A percentile compares a stretch with the other conserved stretches of the same genome.
Conservation (phyloP, 2,329 filamentous ascomycete genomes). For the Zasmidium angulare region DNA sequence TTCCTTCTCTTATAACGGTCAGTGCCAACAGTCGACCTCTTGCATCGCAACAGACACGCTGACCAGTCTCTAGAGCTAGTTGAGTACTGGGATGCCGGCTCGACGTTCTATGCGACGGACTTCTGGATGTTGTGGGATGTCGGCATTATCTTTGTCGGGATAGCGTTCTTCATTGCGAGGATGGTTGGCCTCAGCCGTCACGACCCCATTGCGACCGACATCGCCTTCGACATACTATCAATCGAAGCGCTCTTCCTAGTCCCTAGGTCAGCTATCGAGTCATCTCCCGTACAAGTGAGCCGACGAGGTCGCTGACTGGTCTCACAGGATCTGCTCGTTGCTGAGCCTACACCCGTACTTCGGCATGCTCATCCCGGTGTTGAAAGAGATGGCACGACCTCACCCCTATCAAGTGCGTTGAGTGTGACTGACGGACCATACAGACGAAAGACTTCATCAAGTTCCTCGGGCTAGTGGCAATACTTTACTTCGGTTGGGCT, state of each 20-base stretch:
- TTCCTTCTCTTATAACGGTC: constrained; percentile 81
- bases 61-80: constrained; percentile 50
- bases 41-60: neutral
- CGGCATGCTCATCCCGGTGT: constrained; percentile 82
- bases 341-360: constrained; percentile 87
- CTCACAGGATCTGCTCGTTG: constrained; percentile 72
- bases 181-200: constrained; percentile 64
- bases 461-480: constrained; percentile 73
- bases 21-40: constrained; percentile 36
- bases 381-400: constrained; percentile 76
- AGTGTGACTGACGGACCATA: constrained; percentile 9
- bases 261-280: constrained; percentile 53
- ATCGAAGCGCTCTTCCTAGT: constrained; percentile 88
- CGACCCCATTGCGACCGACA: constrained; percentile 65
- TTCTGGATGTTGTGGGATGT: constrained; percentile 71
- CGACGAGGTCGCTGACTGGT: constrained; percentile 3
- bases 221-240: constrained; percentile 84
- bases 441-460: constrained; percentile 83
- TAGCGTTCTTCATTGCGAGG: constrained; percentile 66
- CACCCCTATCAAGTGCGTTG: constrained; percentile 1
- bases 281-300: neutral
- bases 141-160: constrained; percentile 35
- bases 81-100: constrained; percentile 81
- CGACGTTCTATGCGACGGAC: constrained; percentile 79
- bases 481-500: constrained; percentile 70